Evolutionary conservation across 2,329 filamentous ascomycete species (phyloP), one percentile per base, ranked within the genome.

Genomic region (Aspergillus fumigatiaffinis): DNA sequence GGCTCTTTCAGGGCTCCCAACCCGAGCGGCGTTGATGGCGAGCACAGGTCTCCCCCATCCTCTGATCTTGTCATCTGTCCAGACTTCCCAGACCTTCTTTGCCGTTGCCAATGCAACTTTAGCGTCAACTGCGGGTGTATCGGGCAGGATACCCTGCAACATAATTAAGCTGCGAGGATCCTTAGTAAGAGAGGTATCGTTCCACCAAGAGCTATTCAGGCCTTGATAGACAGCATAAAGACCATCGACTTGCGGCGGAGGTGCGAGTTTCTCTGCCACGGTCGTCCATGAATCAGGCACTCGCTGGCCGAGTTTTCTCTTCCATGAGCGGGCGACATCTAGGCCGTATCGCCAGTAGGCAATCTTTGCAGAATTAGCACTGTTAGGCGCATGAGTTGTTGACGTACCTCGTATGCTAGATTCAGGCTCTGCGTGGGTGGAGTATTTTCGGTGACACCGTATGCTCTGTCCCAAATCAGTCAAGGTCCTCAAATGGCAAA

Each of bases 381-480:
- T 21, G 28, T 3, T 21, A 3, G 0, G 6, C 10, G 20, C 20
- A 2, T 6, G 7, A n/a, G 2, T 4, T 20, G 8, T 12, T n/a
- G 23, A 3, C 5, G 3, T 32, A 62, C 60, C 32, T 62, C 60
- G 26, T 60, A 62, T n/a, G 60, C 58, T 12, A 62, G 55, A 42
- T 62, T 60, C 2, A 56, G 46, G 7, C 51, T 56, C 14, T 55
- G 42, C 4, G 28, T 17, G 3, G 60, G 58, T 9, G 55, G 58
- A 8, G 60, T 62, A 41, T 62, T 62, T 32, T 62, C 60, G 1
- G 58, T 62, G 7, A 62, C 60, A 1, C 60, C 60, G 23, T 62
- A 60, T 21, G 60, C 29, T 12, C 60, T 62, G 23, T 1, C 2
- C 6, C 3, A 38, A 9, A 38, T 55, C 38, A 54, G 53, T 17